These are phyloP conservation scores for Trichodelitschia bisporula DNA, from an alignment of 495 filamentous ascomycete species.

Conservation along the genomic window DNA sequence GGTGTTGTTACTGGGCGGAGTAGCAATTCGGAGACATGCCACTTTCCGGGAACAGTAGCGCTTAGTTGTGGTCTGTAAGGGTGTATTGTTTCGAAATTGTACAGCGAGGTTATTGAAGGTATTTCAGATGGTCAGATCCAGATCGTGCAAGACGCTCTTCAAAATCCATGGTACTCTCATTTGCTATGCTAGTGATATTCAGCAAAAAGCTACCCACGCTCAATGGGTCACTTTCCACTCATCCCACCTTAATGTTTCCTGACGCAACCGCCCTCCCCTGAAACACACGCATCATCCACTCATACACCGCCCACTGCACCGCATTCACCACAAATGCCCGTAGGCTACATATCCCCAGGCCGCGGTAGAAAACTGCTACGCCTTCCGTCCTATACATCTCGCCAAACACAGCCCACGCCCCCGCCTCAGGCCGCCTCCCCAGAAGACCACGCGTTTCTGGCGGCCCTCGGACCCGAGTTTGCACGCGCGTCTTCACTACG, in stretches of 20 bases:
- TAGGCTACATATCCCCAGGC: slow-evolving; percentile 51
- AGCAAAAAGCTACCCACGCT: not conserved
- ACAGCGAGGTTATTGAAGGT: too few species aligned
- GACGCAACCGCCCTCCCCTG: not conserved
- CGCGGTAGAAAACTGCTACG: slow-evolving; percentile 43
- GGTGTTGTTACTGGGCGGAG: too few species aligned
- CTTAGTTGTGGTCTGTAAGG: too few species aligned
- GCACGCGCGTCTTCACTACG: slow-evolving; percentile 69
- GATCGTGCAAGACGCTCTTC: too few species aligned
- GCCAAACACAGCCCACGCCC: slow-evolving; percentile 4
- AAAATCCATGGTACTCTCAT: too few species aligned
- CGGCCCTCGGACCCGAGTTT: slow-evolving; percentile 39
- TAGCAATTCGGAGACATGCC: too few species aligned
- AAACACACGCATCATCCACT: slow-evolving; percentile 39
- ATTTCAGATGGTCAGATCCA: too few species aligned
- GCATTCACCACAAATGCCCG: slow-evolving; percentile 73
- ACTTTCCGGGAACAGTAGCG: too few species aligned
- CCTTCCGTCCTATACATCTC: slow-evolving; percentile 35
- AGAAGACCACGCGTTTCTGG: not conserved
- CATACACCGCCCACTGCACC: slow-evolving; percentile 64
- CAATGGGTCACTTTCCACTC: not conserved
- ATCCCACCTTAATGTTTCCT: not conserved
- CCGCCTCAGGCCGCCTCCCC: slow-evolving; percentile 2
- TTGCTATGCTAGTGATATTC: slow-evolving; percentile 1
- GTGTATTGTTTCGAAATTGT: too few species aligned